These are phyloP conservation scores for Leishmania mexicana DNA, from an alignment of 208 protist genomes.

Conservation along the genomic window DNA sequence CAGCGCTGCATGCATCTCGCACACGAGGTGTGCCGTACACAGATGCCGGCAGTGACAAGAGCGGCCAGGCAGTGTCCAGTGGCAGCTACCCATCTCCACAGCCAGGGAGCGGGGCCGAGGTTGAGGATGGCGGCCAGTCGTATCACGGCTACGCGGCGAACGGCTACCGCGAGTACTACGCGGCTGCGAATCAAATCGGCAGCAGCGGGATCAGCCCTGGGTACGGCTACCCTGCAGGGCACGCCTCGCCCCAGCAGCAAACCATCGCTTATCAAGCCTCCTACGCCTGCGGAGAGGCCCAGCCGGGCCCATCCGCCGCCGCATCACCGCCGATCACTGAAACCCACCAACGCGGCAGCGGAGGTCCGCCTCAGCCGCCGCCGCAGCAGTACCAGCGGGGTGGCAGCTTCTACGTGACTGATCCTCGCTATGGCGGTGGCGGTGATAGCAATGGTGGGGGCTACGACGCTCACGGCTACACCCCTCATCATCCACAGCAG, in stretches of 20 bases:
- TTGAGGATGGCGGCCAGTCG: slow-evolving; percentile 2
- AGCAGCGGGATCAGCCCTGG: neutral
- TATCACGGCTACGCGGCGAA: slow-evolving; percentile 3
- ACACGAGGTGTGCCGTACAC: neutral
- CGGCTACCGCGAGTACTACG: slow-evolving; percentile 5
- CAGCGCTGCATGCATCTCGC: neutral
- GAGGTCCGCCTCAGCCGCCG: neutral
- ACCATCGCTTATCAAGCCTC: neutral
- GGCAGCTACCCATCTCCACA: neutral
- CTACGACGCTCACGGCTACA: neutral
- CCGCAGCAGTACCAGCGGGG: slow-evolving; percentile 3
- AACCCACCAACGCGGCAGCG: neutral
- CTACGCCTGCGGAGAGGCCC: neutral
- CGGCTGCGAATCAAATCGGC: neutral
- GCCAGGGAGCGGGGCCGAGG: neutral
- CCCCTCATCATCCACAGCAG: neutral
- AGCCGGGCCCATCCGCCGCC: neutral
- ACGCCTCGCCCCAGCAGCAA: slow-evolving; percentile 1
- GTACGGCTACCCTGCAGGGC: slow-evolving; percentile 13
- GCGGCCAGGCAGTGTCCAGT: neutral
- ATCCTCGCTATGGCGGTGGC: slow-evolving; percentile 5
- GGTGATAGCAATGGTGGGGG: neutral
- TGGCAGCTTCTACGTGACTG: neutral
- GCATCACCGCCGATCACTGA: neutral
- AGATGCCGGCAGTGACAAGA: neutral